Percentiles rank a stretch among this genome's conserved stretches.
These are phyloP conservation scores for Comarum palustre DNA, from an alignment of 306 rosid genomes.

Conservation along the genomic window DNA sequence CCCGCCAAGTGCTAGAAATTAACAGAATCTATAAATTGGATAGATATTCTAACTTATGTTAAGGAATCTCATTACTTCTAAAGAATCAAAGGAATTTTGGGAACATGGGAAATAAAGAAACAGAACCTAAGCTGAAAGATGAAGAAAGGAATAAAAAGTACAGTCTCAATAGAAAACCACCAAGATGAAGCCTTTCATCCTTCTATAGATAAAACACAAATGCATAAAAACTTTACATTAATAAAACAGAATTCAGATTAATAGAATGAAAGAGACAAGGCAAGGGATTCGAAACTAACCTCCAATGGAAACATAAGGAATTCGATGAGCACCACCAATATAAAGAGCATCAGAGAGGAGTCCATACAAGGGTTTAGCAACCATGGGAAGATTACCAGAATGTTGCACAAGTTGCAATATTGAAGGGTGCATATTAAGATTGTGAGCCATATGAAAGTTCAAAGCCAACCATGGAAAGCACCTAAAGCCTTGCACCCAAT, in stretches of 20 bases:
- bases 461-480: constrained; percentile 93
- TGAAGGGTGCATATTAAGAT: constrained; percentile 60
- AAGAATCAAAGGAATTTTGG: background rate
- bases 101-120: background rate
- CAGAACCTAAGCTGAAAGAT: constrained; percentile 5
- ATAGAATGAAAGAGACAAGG: background rate
- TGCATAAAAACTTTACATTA: background rate
- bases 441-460: constrained; percentile 71
- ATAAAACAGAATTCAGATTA: background rate
- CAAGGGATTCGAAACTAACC: constrained; percentile 41
- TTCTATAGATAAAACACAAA: background rate
- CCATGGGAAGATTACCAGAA: constrained; percentile 78
- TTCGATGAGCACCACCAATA: constrained; percentile 72
- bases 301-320: constrained; percentile 74
- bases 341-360: constrained; percentile 69
- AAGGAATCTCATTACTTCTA: background rate
- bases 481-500: constrained; percentile 86
- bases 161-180: background rate
- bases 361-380: constrained; percentile 83
- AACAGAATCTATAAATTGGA: no score
- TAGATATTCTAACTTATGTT: no score
- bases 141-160: constrained; percentile 13
- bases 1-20: no score
- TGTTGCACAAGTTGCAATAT: constrained; percentile 73
- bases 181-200: background rate